Evolutionary conservation across 2,329 filamentous ascomycete genomes (phyloP), one percentile per base, ranked within the genome.

Genomic region (Lecanicillium sp.): DNA sequence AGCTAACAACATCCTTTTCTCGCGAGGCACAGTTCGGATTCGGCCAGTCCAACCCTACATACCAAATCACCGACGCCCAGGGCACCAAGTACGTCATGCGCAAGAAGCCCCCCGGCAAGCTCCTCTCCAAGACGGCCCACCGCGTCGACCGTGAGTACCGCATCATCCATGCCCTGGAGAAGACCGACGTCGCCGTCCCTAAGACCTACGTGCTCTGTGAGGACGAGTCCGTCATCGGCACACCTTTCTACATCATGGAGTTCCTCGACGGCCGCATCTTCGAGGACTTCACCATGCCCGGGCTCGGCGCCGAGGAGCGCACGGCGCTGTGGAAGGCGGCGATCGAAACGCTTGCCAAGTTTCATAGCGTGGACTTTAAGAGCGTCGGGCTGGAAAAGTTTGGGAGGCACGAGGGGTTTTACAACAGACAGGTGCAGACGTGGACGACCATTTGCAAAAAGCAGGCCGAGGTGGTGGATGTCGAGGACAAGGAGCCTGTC

Each of bases 21-120:
- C n/a, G n/a, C n/a, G n/a, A n/a, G n/a, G n/a, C n/a, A n/a, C 60
- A 97, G 87, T 98, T 97, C 64, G 89, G 90, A 59, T 97, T 94
- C 65, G 93, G 93, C 51, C 93, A 97, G 70, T 95, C 89, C 50
- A 98, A 97, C 65, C 93, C 93, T 37, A 98, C 93, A 2, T 98
- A 97, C 70, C 88, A 91, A 61, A 76, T 97, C 61, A 95, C 83
- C 14, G 83, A 83, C 44, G 74, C 81, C 55, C 75, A 82, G 62
- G 81, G 83, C 44, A 67, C 73, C 56, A 82, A 83, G 62, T 95
- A 84, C 69, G 93, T 98, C 27, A 79, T 97, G 73, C 88, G 93
- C 65, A 97, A 98, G 78, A 97, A 97, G 71, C 93, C 93, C 1
- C 91, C 93, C n/a, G 93, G 93, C 54, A 83, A 85, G 70, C 83